Base-by-base conservation (phyloP, 495 filamentous ascomycete species). In the Daldinia caldariorum region DNA sequence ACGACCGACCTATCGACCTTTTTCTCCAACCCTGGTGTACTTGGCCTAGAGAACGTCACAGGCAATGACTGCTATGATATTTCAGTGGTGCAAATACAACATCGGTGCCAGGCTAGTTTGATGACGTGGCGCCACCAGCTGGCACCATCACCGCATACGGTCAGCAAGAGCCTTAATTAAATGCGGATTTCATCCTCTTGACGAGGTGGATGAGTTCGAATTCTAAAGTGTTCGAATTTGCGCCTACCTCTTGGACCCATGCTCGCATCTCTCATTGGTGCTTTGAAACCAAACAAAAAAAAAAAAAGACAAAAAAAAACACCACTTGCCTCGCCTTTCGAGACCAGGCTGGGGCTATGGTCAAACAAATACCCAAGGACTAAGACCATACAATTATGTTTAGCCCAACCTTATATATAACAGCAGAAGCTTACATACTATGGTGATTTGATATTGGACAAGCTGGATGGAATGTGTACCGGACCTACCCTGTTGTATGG, bases 1-100 rank as follows among this genome's bases (percentile, higher is more conserved):
- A 8, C n/a, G 20, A n/a, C 6, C n/a, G 20, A n/a, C 6, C 29
- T 41, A 32, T 35, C 67, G 14, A 43, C 10, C 54, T 31, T 2
- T 51, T 14, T 50, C 32, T 22, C 18, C 34, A 7, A 6, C 29
- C 9, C 31, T 26, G 47, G 20, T 41, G n/a, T 16, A 18, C 56
- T 55, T 22, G 47, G n/a, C 43, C 18, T n/a, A 16, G 63, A 10
- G 7, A 43, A 32, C n/a, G 0, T 54, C 57, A 18, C 20, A 31
- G 61, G 10, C 45, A 55, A 31, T 37, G 9, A 43, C 34, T 18
- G 26, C 63, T 20, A 37, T 18, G 51, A 32, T 45, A 57, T 26
- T 41, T 31, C n/a, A 39, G 22, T 47, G 55, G 41, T 41, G n/a
- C 14, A 58, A 22, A 43, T 32, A 43, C 41, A 45, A n/a, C 50